Evolutionary conservation across 805 yeast species (phyloP).

Genomic region (Candida lessepsii): DNA sequence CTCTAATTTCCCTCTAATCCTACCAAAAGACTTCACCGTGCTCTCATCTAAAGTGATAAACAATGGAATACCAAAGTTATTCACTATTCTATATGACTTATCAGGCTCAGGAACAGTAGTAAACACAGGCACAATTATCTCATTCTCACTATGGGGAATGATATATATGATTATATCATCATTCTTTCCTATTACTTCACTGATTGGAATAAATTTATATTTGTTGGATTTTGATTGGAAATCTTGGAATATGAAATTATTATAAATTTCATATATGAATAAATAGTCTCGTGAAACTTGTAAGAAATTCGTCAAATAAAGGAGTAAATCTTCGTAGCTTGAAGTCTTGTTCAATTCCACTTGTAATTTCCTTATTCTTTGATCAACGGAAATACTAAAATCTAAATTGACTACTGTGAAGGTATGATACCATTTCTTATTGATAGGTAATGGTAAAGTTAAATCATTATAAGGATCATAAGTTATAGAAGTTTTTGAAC

Average conservation of each 20-base stretch:
- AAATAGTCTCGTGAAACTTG: constrained; percentile 25
- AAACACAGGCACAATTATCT: constrained; percentile 57
- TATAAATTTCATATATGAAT: constrained; percentile 50
- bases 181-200: constrained; percentile 59
- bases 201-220: constrained; percentile 59
- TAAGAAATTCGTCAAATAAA: constrained; percentile 53
- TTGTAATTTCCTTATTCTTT: constrained; percentile 46
- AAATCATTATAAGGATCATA: constrained; percentile 93
- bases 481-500: constrained; percentile 76
- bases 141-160: constrained; percentile 43
- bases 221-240: constrained; percentile 58
- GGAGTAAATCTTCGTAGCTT: constrained; percentile 60
- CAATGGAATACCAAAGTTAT: constrained; percentile 74
- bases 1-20: constrained; percentile 57
- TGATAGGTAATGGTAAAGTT: constrained; percentile 84
- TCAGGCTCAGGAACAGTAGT: constrained; percentile 41
- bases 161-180: constrained; percentile 69
- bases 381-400: constrained; percentile 2
- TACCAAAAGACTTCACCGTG: constrained; percentile 57
- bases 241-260: constrained; percentile 64
- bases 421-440: constrained; percentile 66
- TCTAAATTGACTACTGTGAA: constrained; percentile 61
- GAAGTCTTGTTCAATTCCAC: constrained; percentile 71
- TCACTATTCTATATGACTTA: constrained; percentile 34
- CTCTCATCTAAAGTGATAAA: constrained; percentile 55